A percentile compares a stretch with the other conserved stretches of the same genome.
Conservation (phyloP, 306 rosid species). For the Pyrus communis region DNA sequence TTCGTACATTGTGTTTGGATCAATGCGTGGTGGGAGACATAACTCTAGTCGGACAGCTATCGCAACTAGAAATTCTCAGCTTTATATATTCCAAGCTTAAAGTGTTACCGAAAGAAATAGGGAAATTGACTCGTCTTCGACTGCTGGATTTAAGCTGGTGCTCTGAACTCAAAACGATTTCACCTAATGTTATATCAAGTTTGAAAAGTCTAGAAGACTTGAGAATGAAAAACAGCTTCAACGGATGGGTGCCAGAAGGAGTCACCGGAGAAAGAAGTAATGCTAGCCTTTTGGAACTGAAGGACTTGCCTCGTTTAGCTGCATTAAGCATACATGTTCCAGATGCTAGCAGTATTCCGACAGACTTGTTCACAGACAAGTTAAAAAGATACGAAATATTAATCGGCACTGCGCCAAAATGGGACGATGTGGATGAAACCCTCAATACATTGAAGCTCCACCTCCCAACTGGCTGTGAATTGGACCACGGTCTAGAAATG, state of each 20-base stretch:
- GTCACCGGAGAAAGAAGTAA: not conserved
- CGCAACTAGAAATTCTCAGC: constrained; percentile 36
- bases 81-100: constrained; percentile 16
- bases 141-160: constrained; percentile 33
- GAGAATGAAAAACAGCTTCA: constrained; percentile 18
- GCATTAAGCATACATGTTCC: constrained; percentile 24
- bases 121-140: constrained; percentile 17
- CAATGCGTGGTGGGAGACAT: constrained; percentile 7
- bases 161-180: constrained; percentile 23
- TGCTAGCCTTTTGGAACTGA: constrained; percentile 23
- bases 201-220: constrained; percentile 31
- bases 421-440: not conserved
- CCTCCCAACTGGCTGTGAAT: constrained; percentile 12
- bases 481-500: constrained; percentile 16
- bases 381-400: constrained; percentile 19
- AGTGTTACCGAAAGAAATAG: constrained; percentile 21
- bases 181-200: constrained; percentile 12
- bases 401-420: constrained; percentile 21
- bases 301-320: constrained; percentile 5
- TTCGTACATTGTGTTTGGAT: constrained; percentile 30
- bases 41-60: constrained; percentile 23
- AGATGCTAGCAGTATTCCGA: not conserved
- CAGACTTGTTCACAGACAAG: constrained; percentile 10
- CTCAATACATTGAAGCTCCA: constrained; percentile 16
- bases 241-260: constrained; percentile 16